phyloP scores from a whole-genome alignment of 495 filamentous ascomycete genomes.

The Diplogelasinospora grovesii region DNA sequence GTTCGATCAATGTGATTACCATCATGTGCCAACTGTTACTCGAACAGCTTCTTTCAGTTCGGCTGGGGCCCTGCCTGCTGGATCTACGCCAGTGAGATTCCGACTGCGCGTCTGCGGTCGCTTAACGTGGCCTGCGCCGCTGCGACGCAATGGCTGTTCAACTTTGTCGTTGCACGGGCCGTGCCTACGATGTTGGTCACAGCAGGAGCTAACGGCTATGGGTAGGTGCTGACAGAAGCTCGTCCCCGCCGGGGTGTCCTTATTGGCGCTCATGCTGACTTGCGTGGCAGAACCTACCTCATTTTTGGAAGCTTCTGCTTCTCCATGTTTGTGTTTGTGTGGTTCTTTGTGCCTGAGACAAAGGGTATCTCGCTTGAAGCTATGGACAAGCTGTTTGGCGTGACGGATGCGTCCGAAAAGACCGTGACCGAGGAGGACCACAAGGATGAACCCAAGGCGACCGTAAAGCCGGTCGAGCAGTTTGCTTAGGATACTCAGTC shows the following conservation, averaged over 20 bases:
- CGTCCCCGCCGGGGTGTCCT: not conserved
- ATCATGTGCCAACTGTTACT: too few species aligned
- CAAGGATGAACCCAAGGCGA: not conserved
- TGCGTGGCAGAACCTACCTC: slow-evolving; percentile 49
- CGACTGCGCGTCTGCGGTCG: slow-evolving; percentile 61
- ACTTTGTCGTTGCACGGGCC: slow-evolving; percentile 60
- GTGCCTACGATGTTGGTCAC: slow-evolving; percentile 60
- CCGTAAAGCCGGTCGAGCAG: slow-evolving; percentile 1
- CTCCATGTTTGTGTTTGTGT: slow-evolving; percentile 59
- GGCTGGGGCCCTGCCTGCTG: slow-evolving; percentile 76
- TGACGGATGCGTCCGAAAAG: slow-evolving; percentile 20
- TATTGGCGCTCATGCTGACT: too few species aligned
- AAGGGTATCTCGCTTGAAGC: slow-evolving; percentile 46
- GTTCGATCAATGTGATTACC: too few species aligned
- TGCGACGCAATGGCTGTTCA: slow-evolving; percentile 65
- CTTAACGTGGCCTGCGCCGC: slow-evolving; percentile 64
- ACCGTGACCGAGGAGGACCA: slow-evolving; percentile 2
- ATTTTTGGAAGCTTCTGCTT: slow-evolving; percentile 59
- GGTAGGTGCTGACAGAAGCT: slow-evolving; percentile 15
- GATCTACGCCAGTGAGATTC: slow-evolving; percentile 73
- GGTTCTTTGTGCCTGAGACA: slow-evolving; percentile 68
- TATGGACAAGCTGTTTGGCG: slow-evolving; percentile 33
- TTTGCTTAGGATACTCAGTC: not conserved
- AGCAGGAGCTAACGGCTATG: slow-evolving; percentile 57
- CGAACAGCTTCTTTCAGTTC: slow-evolving; percentile 59